Percentiles rank a stretch among this genome's conserved stretches.
Conservation (phyloP, 2,329 filamentous ascomycete genomes). For the Curvularia lunata region DNA sequence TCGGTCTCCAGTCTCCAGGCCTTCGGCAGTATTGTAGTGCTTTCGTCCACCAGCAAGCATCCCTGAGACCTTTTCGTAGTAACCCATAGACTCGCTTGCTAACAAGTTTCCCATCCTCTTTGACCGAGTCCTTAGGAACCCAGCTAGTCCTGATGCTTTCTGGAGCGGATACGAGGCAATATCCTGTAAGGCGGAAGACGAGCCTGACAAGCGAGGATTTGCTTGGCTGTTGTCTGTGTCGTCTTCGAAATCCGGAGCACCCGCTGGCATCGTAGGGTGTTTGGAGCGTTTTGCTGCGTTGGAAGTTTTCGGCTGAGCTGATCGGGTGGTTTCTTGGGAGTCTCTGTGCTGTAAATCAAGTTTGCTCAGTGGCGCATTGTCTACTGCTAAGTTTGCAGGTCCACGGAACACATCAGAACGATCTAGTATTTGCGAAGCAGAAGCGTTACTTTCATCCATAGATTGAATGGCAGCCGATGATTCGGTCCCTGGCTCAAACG, state of each 20-base stretch:
- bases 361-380: constrained; percentile 28
- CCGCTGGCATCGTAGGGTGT: constrained; percentile 19
- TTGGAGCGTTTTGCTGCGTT: constrained; percentile 19
- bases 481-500: constrained; percentile 74
- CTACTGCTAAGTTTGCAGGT: constrained; percentile 64
- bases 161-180: constrained; percentile 79
- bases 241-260: constrained; percentile 32
- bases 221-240: constrained; percentile 36
- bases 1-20: constrained; percentile 68
- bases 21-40: constrained; percentile 81
- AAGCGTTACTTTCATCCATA: constrained; percentile 73
- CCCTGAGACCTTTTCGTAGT: constrained; percentile 93
- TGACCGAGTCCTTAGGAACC: constrained; percentile 78
- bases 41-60: constrained; percentile 94
- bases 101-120: constrained; percentile 82
- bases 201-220: constrained; percentile 46
- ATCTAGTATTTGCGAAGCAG: constrained; percentile 87
- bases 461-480: constrained; percentile 70
- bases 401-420: constrained; percentile 88
- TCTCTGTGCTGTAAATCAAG: constrained; percentile 33
- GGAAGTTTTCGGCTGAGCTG: constrained; percentile 23
- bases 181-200: constrained; percentile 63
- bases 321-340: constrained; percentile 50
- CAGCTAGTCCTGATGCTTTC: constrained; percentile 80
- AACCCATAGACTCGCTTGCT: constrained; percentile 91